phyloP scores from a whole-genome alignment of 352 stramenopile genomes.

The Phytophthora melonis region DNA sequence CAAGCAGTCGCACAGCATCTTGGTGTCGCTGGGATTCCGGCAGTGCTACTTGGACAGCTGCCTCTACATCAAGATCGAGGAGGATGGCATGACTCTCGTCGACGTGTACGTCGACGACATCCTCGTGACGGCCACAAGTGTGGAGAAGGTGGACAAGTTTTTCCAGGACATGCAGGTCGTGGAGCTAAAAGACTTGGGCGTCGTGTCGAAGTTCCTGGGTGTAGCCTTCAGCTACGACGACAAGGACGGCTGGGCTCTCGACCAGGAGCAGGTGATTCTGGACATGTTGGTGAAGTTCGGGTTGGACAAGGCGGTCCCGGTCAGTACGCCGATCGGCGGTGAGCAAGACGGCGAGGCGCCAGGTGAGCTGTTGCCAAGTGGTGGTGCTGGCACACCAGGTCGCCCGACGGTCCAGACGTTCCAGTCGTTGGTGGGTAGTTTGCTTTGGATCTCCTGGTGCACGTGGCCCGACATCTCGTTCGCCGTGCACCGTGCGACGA shows the following conservation, averaged over 20 bases:
- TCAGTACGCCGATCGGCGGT: neutral
- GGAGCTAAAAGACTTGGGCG: neutral
- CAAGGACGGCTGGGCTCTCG: neutral
- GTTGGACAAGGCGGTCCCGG: neutral
- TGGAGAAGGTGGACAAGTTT: neutral
- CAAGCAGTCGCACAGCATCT: neutral
- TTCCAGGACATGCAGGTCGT: neutral
- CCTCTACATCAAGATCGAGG: neutral
- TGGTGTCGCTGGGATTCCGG: neutral
- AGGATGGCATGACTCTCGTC: neutral
- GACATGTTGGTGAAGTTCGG: conserved; percentile 1
- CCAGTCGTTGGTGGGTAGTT: conserved; percentile 38
- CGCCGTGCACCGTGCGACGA: conserved; percentile 21
- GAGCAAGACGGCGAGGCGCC: neutral
- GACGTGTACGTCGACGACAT: neutral
- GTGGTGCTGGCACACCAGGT: too few relatives aligned
- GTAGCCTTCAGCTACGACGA: neutral
- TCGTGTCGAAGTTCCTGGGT: neutral
- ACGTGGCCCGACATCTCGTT: conserved; percentile 44
- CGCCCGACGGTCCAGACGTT: conserved; percentile 37
- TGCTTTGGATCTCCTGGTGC: conserved; percentile 43
- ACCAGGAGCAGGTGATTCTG: neutral
- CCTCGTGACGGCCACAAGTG: neutral
- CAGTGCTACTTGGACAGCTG: neutral
- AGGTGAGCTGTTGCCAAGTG: conserved; percentile 16